These are phyloP conservation scores for Alternaria sp. DNA, from an alignment of 2,329 filamentous ascomycete genomes.

Conservation along the genomic window DNA sequence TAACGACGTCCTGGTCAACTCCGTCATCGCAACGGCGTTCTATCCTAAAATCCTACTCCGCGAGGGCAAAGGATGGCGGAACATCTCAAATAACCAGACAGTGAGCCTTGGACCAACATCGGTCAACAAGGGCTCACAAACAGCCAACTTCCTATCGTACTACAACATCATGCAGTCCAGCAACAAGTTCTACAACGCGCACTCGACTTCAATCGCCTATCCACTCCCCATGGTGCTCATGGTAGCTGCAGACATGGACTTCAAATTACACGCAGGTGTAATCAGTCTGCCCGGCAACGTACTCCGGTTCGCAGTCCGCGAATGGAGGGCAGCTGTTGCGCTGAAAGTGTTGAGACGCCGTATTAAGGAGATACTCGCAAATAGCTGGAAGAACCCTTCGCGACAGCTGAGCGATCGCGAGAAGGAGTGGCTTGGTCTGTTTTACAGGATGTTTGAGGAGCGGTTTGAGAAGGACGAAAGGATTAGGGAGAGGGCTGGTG, in stretches of 20 bases:
- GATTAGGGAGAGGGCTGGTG: constrained; percentile 39
- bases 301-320: constrained; percentile 79
- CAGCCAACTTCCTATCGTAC: constrained; percentile 84
- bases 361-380: constrained; percentile 77
- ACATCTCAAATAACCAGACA: constrained; percentile 89
- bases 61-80: constrained; percentile 87
- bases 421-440: constrained; percentile 54
- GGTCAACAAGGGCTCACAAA: constrained; percentile 75
- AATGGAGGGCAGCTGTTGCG: constrained; percentile 92
- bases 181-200: constrained; percentile 84
- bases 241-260: constrained; percentile 82
- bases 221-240: constrained; percentile 76
- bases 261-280: constrained; percentile 89
- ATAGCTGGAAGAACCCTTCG: constrained; percentile 68
- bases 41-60: constrained; percentile 90
- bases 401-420: constrained; percentile 52
- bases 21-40: constrained; percentile 91
- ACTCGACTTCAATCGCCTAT: constrained; percentile 73
- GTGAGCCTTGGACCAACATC: constrained; percentile 88
- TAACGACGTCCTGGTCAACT: constrained; percentile 79
- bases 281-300: constrained; percentile 88
- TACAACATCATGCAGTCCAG: constrained; percentile 97
- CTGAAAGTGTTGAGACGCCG: constrained; percentile 79
- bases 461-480: constrained; percentile 46
- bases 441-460: constrained; percentile 42